These are phyloP conservation scores for Candolleomyces aberdarensis DNA, from an alignment of 768 basidiomycete genomes.

Conservation along the genomic window DNA sequence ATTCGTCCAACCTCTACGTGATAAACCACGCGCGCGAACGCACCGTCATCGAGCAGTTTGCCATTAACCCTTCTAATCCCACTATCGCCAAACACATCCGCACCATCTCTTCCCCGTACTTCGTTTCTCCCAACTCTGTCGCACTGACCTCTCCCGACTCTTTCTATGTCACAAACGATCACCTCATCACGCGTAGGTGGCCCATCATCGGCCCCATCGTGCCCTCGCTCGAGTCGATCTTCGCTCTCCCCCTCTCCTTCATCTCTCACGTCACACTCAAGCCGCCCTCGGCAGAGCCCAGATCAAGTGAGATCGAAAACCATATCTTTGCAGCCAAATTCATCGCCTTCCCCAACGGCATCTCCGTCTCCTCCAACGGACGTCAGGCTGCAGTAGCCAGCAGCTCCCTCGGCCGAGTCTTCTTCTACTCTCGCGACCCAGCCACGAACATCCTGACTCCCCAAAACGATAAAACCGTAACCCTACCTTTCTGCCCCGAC, in stretches of 20 bases:
- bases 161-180: constrained; percentile 75
- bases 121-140: constrained; percentile 65
- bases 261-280: constrained; percentile 52
- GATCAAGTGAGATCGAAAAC: constrained; percentile 23
- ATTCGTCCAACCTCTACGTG: constrained; percentile 56
- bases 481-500: constrained; percentile 58
- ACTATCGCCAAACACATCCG: constrained; percentile 52
- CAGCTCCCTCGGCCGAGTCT: constrained; percentile 43
- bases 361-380: constrained; percentile 53
- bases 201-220: constrained; percentile 49
- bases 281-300: constrained; percentile 15
- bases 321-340: constrained; percentile 43
- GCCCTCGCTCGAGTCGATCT: constrained; percentile 52
- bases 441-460: constrained; percentile 39
- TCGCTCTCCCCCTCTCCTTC: constrained; percentile 58
- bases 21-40: constrained; percentile 64
- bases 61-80: constrained; percentile 41
- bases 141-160: constrained; percentile 62
- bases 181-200: constrained; percentile 60
- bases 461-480: constrained; percentile 31
- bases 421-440: constrained; percentile 49
- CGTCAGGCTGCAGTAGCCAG: constrained; percentile 55
- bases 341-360: constrained; percentile 67
- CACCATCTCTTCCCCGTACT: constrained; percentile 55
- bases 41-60: constrained; percentile 69